Conservation (phyloP, 768 basidiomycete genomes). For the Lactarius tabidus region DNA sequence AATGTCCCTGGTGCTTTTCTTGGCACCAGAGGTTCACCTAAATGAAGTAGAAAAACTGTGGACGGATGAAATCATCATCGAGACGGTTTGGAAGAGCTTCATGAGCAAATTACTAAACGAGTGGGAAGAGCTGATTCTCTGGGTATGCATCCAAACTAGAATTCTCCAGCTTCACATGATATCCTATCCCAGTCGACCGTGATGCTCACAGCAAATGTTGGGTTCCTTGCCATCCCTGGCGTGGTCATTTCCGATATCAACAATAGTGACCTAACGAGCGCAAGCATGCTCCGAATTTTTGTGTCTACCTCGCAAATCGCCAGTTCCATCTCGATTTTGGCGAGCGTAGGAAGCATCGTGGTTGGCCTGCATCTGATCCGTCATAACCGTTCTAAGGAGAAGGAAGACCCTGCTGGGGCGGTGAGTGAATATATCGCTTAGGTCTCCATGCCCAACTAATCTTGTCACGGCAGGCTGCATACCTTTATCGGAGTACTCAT, state of each 20-base stretch:
- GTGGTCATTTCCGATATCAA: conserved; percentile 14
- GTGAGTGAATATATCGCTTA: not conserved
- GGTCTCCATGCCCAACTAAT: not conserved
- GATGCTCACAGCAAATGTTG: conserved; percentile 19
- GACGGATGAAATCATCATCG: conserved; percentile 2
- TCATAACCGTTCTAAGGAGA: conserved; percentile 37
- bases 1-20: not conserved
- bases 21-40: conserved; percentile 1
- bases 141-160: not conserved
- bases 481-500: conserved; percentile 17
- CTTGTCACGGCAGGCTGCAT: conserved; percentile 23
- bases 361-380: conserved; percentile 44
- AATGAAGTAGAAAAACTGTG: not conserved
- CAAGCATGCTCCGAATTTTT: not conserved
- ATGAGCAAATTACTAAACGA: not conserved
- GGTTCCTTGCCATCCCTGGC: conserved; percentile 34
- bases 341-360: conserved; percentile 46
- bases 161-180: not conserved
- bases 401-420: conserved; percentile 30
- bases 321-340: conserved; percentile 46
- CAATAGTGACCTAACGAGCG: not conserved
- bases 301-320: conserved; percentile 29
- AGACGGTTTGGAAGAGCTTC: not conserved
- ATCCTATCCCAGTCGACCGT: conserved; percentile 29
- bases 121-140: conserved; percentile 1